Evolutionary conservation across 768 basidiomycete species (phyloP).

Genomic region (Favolaschia claudopus): DNA sequence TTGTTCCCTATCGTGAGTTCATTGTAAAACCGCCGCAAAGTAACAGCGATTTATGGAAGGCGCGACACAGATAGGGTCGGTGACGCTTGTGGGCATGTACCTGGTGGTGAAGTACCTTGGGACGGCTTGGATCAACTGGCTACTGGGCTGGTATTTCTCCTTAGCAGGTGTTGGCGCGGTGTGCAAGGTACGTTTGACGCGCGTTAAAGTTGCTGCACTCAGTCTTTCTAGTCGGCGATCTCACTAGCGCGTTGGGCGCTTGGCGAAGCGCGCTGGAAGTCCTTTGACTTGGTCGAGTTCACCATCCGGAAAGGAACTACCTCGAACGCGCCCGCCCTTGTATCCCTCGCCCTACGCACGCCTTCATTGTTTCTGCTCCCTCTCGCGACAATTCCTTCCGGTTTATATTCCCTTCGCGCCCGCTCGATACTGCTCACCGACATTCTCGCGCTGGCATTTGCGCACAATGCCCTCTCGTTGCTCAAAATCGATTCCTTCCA

Average conservation of each 20-base stretch:
- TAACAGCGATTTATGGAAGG: not conserved
- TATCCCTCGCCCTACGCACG: slow-evolving; percentile 59
- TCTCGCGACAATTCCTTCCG: slow-evolving; percentile 68
- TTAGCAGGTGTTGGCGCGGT: slow-evolving; percentile 70
- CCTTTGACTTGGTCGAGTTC: slow-evolving; percentile 56
- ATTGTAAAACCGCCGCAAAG: not conserved
- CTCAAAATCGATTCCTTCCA: slow-evolving; percentile 89
- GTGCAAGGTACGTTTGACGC: slow-evolving; percentile 61
- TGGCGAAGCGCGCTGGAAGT: slow-evolving; percentile 64
- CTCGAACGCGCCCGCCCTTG: slow-evolving; percentile 17
- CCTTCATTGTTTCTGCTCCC: slow-evolving; percentile 66
- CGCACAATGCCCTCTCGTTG: slow-evolving; percentile 79
- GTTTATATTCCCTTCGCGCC: slow-evolving; percentile 62
- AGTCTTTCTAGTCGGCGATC: slow-evolving; percentile 51
- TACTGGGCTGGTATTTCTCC: slow-evolving; percentile 80
- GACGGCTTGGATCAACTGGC: slow-evolving; percentile 82
- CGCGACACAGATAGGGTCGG: slow-evolving; percentile 67
- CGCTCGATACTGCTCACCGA: slow-evolving; percentile 82
- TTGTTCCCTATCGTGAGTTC: slow-evolving; percentile 74
- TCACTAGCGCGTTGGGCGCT: slow-evolving; percentile 56
- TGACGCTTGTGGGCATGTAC: slow-evolving; percentile 73
- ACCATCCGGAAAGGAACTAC: slow-evolving; percentile 51
- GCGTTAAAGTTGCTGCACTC: slow-evolving; percentile 13
- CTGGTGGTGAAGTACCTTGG: slow-evolving; percentile 77
- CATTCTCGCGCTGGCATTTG: slow-evolving; percentile 78